Evolutionary conservation across 805 yeast species (phyloP), one percentile per base, ranked within the genome.

Genomic region (Maudiozyma saulgeensis): DNA sequence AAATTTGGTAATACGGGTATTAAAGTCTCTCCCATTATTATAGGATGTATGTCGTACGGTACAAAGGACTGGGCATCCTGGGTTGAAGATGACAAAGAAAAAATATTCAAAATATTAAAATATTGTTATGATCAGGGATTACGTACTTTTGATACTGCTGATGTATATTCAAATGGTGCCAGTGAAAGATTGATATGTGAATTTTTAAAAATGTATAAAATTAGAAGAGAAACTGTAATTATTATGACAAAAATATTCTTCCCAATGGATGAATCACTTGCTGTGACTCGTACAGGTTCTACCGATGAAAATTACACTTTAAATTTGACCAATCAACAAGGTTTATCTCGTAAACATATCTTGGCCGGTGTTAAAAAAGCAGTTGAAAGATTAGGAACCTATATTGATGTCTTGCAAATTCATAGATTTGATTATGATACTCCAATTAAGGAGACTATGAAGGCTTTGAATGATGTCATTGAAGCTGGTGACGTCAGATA

Each of bases 11-110:
- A 60, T 19, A 70, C 79, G 0, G 82, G 82, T 1, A 64, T 79
- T 37, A 69, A 71, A 52, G 67, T 78, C 43, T 74, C 81, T 39
- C 70, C 69, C 35, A 57, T 78, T 19, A 68, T 79, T 48, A 71
- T 77, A 12, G 84, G 82, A 11, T 76, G 80, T 53, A 77, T 78
- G 82, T 62, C 76, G 2, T 75, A 63, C 53, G 82, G 82, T n/a
- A 48, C 51, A 13, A 73, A 72, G 52, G 43, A 45, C 2, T 75
- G 77, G 77, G 67, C 68, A 1, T 68, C 68, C 5, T 74, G 77
- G 76, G 71, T 73, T 41, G 52, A 68, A 37, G 75, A 71, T 15
- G 79, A 77, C 51, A 78, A 77, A 51, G 77, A 74, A 21, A 52
- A 67, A 53, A 69, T 73, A n/a, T 73, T 76, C 51, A 53, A 53